Conservation (phyloP, 2,329 filamentous ascomycete species). For the Graphilbum fragrans region DNA sequence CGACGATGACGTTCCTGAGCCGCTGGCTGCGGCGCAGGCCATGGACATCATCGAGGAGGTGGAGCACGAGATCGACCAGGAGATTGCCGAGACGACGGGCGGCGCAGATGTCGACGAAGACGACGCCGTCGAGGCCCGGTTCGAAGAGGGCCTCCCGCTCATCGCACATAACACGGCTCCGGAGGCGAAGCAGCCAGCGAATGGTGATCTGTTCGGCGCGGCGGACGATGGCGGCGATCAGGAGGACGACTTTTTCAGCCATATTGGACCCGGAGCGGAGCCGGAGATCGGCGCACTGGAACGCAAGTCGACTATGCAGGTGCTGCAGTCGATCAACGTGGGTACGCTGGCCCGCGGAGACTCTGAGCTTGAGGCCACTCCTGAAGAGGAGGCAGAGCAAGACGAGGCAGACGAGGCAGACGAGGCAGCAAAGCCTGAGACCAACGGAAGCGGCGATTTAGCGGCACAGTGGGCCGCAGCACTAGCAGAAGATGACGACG, state of each 20-base stretch:
- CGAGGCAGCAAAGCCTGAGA: conserved; percentile 1
- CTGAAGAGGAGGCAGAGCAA: conserved; percentile 18
- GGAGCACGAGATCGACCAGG: conserved; percentile 33
- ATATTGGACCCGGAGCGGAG: conserved; percentile 25
- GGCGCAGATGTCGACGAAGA: conserved; percentile 28
- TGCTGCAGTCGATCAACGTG: conserved; percentile 38
- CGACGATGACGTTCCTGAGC: conserved; percentile 19
- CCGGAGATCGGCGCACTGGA: conserved; percentile 27
- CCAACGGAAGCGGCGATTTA: conserved; percentile 43
- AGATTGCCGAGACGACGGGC: conserved; percentile 19
- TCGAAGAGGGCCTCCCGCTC: conserved; percentile 58
- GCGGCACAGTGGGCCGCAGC: conserved; percentile 77
- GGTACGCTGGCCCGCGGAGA: conserved; percentile 13
- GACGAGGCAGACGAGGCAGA: conserved; percentile 10
- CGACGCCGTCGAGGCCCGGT: conserved; percentile 43
- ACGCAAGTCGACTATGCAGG: conserved; percentile 58
- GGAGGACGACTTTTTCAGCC: conserved; percentile 49
- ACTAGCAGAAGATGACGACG: conserved; percentile 62
- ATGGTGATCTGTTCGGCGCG: conserved; percentile 19
- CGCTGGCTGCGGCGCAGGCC: conserved; percentile 36
- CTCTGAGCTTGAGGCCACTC: conserved; percentile 16
- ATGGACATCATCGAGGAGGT: conserved; percentile 40
- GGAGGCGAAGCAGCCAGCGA: neutral
- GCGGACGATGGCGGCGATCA: conserved; percentile 39
- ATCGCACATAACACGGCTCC: conserved; percentile 23